Percentiles rank a stretch among this genome's conserved stretches.
phyloP scores from a whole-genome alignment of 169 alveolate genomes.

The Plasmodium coatneyi region DNA sequence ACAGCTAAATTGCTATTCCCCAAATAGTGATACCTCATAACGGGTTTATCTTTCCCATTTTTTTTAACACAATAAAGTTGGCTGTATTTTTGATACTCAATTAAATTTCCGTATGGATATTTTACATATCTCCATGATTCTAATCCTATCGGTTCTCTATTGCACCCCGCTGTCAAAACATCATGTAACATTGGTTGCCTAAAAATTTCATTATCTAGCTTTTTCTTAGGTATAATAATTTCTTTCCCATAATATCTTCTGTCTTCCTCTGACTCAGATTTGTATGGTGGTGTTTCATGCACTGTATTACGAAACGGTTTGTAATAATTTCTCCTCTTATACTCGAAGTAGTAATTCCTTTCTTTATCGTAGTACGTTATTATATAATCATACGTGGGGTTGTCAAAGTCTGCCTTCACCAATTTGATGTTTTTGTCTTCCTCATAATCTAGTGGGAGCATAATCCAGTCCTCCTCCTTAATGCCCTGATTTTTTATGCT shows the following conservation, averaged over 20 bases:
- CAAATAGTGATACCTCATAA: slow-evolving; percentile 77
- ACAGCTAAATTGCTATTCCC: slow-evolving; percentile 83
- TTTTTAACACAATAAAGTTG: slow-evolving; percentile 58
- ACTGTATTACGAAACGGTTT: slow-evolving; percentile 68
- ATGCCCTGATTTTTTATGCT: slow-evolving; percentile 71
- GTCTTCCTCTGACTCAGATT: slow-evolving; percentile 58
- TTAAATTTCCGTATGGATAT: slow-evolving; percentile 75
- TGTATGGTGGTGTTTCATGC: slow-evolving; percentile 60
- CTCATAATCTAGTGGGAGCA: slow-evolving; percentile 80
- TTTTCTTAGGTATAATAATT: slow-evolving; percentile 78
- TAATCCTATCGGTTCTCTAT: slow-evolving; percentile 53
- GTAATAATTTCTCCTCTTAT: slow-evolving; percentile 79
- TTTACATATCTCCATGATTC: slow-evolving; percentile 71
- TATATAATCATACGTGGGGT: slow-evolving; percentile 85
- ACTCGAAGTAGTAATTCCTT: slow-evolving; percentile 79
- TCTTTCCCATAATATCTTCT: slow-evolving; percentile 71
- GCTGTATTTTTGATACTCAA: slow-evolving; percentile 73
- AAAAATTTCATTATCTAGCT: slow-evolving; percentile 82
- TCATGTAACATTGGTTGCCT: slow-evolving; percentile 88
- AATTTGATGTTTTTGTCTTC: slow-evolving; percentile 79
- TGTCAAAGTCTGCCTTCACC: slow-evolving; percentile 80
- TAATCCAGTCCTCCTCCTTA: slow-evolving; percentile 74
- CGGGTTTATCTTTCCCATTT: slow-evolving; percentile 73
- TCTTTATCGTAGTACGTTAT: slow-evolving; percentile 82
- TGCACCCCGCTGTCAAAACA: slow-evolving; percentile 79